phyloP scores from a whole-genome alignment of 2,329 filamentous ascomycete genomes.

The Mollisiaceae sp. region DNA sequence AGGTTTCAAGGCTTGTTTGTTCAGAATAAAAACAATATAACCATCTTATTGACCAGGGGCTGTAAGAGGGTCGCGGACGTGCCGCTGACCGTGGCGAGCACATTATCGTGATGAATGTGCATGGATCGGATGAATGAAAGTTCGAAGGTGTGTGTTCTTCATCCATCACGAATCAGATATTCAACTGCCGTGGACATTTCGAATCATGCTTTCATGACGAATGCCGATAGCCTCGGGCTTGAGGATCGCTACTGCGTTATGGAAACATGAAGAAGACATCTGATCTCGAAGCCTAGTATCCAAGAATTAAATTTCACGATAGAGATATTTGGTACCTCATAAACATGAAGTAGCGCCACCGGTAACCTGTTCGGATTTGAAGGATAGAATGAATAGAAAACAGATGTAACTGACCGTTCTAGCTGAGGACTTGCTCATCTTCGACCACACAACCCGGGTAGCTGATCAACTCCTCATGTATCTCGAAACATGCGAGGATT shows the following conservation, averaged over 20 bases:
- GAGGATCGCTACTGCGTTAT: not conserved
- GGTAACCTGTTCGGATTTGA: not conserved
- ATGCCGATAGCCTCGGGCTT: too few relatives aligned
- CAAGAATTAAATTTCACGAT: not conserved
- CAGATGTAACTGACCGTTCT: not conserved
- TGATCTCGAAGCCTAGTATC: not conserved
- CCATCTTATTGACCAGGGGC: conserved; percentile 10
- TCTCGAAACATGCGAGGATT: conserved; percentile 9
- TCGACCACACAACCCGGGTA: not conserved
- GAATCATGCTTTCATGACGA: not conserved
- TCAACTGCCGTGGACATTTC: conserved; percentile 4
- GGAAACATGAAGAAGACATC: not conserved
- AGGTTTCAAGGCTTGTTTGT: conserved; percentile 5
- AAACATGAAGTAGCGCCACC: not conserved
- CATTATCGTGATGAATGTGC: not conserved
- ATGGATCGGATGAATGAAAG: not conserved
- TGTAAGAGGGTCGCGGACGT: not conserved
- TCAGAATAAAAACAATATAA: conserved; percentile 5
- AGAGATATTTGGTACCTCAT: not conserved
- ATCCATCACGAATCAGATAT: not conserved
- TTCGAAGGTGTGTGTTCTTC: not conserved
- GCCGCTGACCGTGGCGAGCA: not conserved
- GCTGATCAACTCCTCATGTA: conserved; percentile 2
- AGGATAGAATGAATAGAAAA: conserved; percentile 3
- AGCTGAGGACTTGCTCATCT: not conserved